These are phyloP conservation scores for Penicillium manginii DNA, from an alignment of 495 filamentous ascomycete genomes.

Conservation along the genomic window DNA sequence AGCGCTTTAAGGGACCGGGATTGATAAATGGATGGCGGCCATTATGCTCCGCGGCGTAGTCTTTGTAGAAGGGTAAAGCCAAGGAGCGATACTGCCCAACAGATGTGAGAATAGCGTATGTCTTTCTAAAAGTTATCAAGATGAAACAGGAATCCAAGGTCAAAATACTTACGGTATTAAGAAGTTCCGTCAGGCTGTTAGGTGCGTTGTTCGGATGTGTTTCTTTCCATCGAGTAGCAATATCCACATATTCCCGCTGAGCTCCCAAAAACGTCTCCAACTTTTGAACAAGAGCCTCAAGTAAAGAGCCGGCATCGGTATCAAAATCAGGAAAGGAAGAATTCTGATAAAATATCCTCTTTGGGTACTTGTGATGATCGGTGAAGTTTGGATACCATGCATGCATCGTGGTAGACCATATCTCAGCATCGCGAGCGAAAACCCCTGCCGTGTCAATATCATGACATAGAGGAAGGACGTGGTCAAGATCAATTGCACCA, in stretches of 20 bases:
- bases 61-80: constrained; percentile 53
- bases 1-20: constrained; percentile 57
- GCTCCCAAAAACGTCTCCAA: constrained; percentile 45
- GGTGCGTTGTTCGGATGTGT: constrained; percentile 41
- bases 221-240: constrained; percentile 41
- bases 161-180: constrained; percentile 12
- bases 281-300: constrained; percentile 44
- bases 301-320: constrained; percentile 30
- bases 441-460: constrained; percentile 15
- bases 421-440: constrained; percentile 12
- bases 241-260: constrained; percentile 37
- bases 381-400: constrained; percentile 37
- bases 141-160: neutral
- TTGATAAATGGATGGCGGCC: constrained; percentile 58
- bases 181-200: constrained; percentile 24
- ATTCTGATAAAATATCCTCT: constrained; percentile 40
- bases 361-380: constrained; percentile 47
- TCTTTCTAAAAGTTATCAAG: constrained; percentile 18
- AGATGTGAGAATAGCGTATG: constrained; percentile 55
- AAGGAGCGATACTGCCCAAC: constrained; percentile 55
- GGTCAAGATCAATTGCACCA: constrained; percentile 6
- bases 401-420: constrained; percentile 7
- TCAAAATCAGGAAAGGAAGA: constrained; percentile 18
- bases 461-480: constrained; percentile 10
- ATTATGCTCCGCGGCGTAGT: constrained; percentile 51